These are phyloP conservation scores for Fusarium cyanostomum DNA, from an alignment of 2,329 filamentous ascomycete species.

Conservation along the genomic window DNA sequence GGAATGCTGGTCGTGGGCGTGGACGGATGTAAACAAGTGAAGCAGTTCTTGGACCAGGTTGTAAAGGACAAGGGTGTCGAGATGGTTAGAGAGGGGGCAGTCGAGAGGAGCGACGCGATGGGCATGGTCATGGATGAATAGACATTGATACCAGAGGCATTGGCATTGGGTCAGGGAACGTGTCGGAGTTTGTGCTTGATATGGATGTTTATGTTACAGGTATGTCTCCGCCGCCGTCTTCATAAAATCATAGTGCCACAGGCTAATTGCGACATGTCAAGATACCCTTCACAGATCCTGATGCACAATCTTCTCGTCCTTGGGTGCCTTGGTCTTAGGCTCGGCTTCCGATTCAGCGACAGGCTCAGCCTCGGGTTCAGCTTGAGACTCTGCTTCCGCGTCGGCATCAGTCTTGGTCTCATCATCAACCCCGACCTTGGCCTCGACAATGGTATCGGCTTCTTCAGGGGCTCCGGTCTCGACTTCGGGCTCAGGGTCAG, in stretches of 20 bases:
- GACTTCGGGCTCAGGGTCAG: constrained; percentile 41
- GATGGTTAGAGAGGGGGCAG: constrained; percentile 67
- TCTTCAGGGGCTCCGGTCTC: constrained; percentile 42
- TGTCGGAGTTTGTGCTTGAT: constrained; percentile 38
- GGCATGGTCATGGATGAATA: constrained; percentile 61
- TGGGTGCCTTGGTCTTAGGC: constrained; percentile 39
- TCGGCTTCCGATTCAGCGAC: constrained; percentile 37
- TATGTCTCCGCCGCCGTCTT: constrained; percentile 26
- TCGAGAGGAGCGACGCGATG: constrained; percentile 59
- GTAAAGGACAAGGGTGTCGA: constrained; percentile 75
- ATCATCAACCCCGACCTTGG: constrained; percentile 32
- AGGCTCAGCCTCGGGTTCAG: constrained; percentile 36
- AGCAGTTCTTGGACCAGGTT: constrained; percentile 81
- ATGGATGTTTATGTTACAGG: constrained; percentile 31
- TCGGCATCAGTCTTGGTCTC: constrained; percentile 4
- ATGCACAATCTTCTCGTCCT: constrained; percentile 49
- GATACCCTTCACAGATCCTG: constrained; percentile 58
- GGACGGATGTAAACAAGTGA: constrained; percentile 89
- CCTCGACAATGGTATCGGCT: constrained; percentile 26
- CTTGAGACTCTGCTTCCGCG: constrained; percentile 22
- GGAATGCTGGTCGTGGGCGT: constrained; percentile 93
- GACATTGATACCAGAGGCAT: constrained; percentile 18
- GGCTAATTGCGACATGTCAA: constrained; percentile 34
- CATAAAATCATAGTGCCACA: constrained; percentile 27
- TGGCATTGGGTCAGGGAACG: constrained; percentile 18